These are phyloP conservation scores for Aegilops sharonensis DNA, from an alignment of 176 grass and related monocot species.

Conservation along the genomic window DNA sequence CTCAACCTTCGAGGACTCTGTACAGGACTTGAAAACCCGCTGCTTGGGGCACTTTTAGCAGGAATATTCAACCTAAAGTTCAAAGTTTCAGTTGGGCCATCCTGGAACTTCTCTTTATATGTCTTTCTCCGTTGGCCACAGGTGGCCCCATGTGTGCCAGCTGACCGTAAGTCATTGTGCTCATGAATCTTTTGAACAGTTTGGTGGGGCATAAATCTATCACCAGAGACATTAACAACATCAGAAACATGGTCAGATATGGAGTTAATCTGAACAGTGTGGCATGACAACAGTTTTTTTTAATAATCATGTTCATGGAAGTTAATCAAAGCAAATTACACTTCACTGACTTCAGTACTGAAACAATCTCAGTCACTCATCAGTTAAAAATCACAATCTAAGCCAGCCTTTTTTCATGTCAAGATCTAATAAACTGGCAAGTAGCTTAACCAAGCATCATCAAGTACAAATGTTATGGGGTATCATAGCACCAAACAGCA, in stretches of 20 bases:
- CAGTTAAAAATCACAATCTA: constrained; percentile 17
- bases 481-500: not conserved
- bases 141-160: constrained; percentile 31
- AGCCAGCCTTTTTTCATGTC: not conserved
- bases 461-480: not conserved
- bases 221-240: constrained; percentile 13
- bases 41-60: constrained; percentile 75
- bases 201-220: constrained; percentile 33
- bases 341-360: constrained; percentile 1
- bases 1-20: constrained; percentile 56
- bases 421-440: not conserved
- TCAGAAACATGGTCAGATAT: constrained; percentile 10
- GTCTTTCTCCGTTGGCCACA: constrained; percentile 46
- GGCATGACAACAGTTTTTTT: not conserved
- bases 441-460: not conserved
- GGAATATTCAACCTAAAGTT: constrained; percentile 66
- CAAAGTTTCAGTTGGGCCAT: constrained; percentile 42
- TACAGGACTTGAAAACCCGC: constrained; percentile 74
- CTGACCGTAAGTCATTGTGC: constrained; percentile 23
- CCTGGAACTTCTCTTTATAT: constrained; percentile 52
- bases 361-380: not conserved
- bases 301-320: not conserved
- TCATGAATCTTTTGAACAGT: constrained; percentile 32
- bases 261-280: not conserved
- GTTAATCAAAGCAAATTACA: constrained; percentile 9